phyloP scores from a whole-genome alignment of 345 rosid genomes.

The Kernera saxatilis region DNA sequence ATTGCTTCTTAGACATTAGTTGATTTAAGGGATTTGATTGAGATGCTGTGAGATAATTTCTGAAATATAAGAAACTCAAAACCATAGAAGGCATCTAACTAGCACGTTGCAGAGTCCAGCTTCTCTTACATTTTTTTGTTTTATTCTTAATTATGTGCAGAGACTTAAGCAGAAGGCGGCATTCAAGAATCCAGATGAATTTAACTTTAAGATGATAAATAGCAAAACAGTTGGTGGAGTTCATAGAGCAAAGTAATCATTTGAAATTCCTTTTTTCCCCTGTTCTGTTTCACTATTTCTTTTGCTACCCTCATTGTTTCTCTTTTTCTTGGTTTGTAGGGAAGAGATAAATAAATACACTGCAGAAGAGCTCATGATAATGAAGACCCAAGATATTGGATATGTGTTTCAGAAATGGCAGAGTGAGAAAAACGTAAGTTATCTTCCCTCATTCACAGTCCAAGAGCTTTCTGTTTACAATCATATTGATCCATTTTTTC shows the following conservation, averaged over 20 bases:
- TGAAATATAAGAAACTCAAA: neutral
- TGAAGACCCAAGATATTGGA: conserved; percentile 93
- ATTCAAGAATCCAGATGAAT: conserved; percentile 79
- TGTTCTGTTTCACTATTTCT: neutral
- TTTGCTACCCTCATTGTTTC: neutral
- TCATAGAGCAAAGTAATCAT: conserved; percentile 61
- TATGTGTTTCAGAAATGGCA: conserved; percentile 79
- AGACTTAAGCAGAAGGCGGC: conserved; percentile 82
- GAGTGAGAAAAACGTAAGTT: conserved; percentile 63
- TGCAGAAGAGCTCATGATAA: conserved; percentile 71
- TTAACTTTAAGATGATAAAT: conserved; percentile 76
- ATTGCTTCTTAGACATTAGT: neutral
- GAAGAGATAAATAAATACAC: conserved; percentile 63
- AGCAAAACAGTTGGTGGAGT: conserved; percentile 50
- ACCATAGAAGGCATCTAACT: neutral
- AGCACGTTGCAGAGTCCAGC: neutral
- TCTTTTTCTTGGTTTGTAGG: conserved; percentile 32
- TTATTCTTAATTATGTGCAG: conserved; percentile 30
- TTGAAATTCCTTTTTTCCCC: neutral
- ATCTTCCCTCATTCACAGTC: neutral
- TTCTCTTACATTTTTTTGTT: neutral
- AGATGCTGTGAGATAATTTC: neutral
- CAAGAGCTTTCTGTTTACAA: neutral
- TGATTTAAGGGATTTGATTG: neutral
- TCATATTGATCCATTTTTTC: neutral